Base-by-base conservation (phyloP, 805 yeast genomes). In the Candida sakaeoensis region DNA sequence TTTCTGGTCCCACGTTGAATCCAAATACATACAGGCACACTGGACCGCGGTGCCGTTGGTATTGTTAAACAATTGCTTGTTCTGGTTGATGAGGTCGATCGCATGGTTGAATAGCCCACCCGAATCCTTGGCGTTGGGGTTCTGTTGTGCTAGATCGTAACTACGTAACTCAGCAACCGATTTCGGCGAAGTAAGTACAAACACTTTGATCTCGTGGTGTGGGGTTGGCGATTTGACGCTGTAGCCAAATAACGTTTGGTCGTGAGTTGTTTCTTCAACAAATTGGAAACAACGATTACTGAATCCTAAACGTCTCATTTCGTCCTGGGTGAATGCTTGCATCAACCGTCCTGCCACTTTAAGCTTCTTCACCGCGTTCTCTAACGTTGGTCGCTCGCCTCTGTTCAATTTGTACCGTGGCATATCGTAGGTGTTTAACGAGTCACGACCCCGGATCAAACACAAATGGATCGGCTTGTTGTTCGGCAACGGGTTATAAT, bases 251-350 rank as follows among this genome's bases (percentile, higher is more conserved):
- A 67, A 28, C 2, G 50, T 43, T 40, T 62, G 68, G 21, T 53
- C 33, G 12, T 44, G 18, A 6, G 41, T 47, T 3, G 70, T 57
- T 45, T 70, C 75, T 51, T 90, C 95, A 2, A 71, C 80, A 47
- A 88, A 84, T 45, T 78, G 77, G 60, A 88, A 88, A 3, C 85
- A 71, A 44, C 97, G 67, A 47, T 80, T 76, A 8, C 96, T 95
- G 54, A 86, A 76, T 0, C 93, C 90, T 33, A 77, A 74, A 28
- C 82, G 65, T 39, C 79, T 59, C 95, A 91, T 87, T 55, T 89
- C 96, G 50, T 90, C 97, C 50, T 79, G 80, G 0, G 97, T 90
- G 58, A 75, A 89, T 1, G 96, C 95, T 52, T 87, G 91, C 95
- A 87, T 86, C 60, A 90, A 60, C 50, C 95, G 72, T 4, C 85